These are phyloP conservation scores for Penicillium dipodomyicola DNA, from an alignment of 495 filamentous ascomycete genomes.

Conservation along the genomic window DNA sequence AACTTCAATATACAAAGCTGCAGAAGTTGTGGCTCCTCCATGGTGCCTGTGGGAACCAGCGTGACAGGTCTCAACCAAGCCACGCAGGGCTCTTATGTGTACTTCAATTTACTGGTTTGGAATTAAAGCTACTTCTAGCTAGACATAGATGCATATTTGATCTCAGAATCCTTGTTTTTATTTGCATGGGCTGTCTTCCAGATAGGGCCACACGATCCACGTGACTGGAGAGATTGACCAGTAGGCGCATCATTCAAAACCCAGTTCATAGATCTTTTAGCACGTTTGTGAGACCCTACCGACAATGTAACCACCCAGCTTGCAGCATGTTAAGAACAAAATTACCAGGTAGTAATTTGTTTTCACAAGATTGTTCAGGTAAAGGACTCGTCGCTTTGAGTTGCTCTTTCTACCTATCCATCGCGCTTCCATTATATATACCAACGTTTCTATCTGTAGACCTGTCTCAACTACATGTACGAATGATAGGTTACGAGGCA, in stretches of 20 bases:
- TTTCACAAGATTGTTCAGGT: not conserved
- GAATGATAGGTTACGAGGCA: too few relatives aligned
- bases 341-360: not conserved
- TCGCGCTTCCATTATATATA: not conserved
- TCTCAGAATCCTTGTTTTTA: not conserved
- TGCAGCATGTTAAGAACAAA: not conserved
- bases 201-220: not conserved
- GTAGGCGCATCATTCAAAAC: not conserved
- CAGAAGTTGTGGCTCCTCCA: too few relatives aligned
- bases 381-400: not conserved
- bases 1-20: too few relatives aligned
- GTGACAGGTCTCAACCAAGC: not conserved
- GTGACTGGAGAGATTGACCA: not conserved
- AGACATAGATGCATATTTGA: not conserved
- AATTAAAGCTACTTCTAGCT: not conserved
- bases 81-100: not conserved
- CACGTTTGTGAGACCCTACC: not conserved
- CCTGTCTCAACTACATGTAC: not conserved
- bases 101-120: not conserved
- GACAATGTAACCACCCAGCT: not conserved
- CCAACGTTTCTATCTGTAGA: not conserved
- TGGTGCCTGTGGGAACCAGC: not conserved
- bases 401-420: not conserved
- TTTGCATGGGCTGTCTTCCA: not conserved
- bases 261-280: not conserved